A percentile compares a stretch with the other conserved stretches of the same genome.
These are phyloP conservation scores for Cicer yamashitae DNA, from an alignment of 306 rosid genomes.

Conservation along the genomic window DNA sequence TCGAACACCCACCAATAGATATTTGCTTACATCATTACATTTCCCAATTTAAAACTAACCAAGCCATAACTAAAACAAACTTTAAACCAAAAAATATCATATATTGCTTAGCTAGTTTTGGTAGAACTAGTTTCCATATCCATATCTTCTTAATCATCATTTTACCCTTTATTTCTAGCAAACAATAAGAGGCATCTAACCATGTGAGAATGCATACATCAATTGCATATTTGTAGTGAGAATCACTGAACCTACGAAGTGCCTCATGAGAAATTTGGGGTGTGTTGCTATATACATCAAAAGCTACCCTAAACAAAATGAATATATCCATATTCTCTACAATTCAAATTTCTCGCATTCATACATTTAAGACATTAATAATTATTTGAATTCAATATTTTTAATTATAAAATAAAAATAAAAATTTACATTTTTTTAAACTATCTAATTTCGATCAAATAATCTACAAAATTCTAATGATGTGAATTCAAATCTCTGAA, in stretches of 20 bases:
- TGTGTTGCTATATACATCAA: conserved; percentile 2
- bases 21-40: conserved; percentile 12
- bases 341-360: too few relatives aligned
- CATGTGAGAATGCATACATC: conserved; percentile 38
- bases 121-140: conserved; percentile 32
- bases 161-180: conserved; percentile 39
- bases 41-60: conserved; percentile 40
- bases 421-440: too few relatives aligned
- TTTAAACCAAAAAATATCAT: not conserved
- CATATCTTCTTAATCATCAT: conserved; percentile 24
- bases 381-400: too few relatives aligned
- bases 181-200: conserved; percentile 49
- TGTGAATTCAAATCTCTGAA: not conserved
- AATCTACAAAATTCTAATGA: too few relatives aligned
- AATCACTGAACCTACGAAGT: conserved; percentile 65
- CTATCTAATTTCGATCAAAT: too few relatives aligned
- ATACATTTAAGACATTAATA: too few relatives aligned
- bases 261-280: conserved; percentile 48
- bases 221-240: conserved; percentile 48
- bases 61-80: conserved; percentile 31
- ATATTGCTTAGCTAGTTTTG: conserved; percentile 43
- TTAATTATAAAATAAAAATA: too few relatives aligned
- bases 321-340: too few relatives aligned
- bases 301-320: not conserved
- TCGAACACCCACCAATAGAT: not conserved